Base-by-base conservation (phyloP, 495 filamentous ascomycete genomes). In the Xylaria longipes region DNA sequence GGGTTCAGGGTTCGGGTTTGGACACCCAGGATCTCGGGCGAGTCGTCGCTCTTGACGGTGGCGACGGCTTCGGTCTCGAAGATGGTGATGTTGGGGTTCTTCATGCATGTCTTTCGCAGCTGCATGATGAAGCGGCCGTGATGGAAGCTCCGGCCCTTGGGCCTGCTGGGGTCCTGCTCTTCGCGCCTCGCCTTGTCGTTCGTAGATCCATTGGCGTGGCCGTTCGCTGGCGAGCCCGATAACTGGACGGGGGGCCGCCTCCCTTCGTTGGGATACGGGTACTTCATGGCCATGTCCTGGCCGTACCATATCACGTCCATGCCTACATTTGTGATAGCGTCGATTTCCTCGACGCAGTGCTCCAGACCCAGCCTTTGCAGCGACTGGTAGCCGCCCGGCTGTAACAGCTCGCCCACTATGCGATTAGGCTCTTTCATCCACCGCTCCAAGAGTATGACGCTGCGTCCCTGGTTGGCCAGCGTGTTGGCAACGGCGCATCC, bases 321-420 rank as follows among this genome's bases (percentile, higher is more conserved):
- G 11, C 96, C 97, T 62, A 92, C 85, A 48, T 93, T 93, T 6
- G 84, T 84, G 41, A 97, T 87, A 1, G 94, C 90, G 77, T 98
- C 96, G 75, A 99, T 98, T 20, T 83, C 92, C 67, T 99, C 95
- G 20, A 99, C 84, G 77, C 94, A 97, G 71, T 93, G 88, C 56
- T 80, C 80, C 64, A 99, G 81, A 8, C 97, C 97, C 65, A 99
- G 83, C 73, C 91, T 89, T 76, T 91, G 86, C 72, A 99, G 85
- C 25, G 97, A 94, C 54, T 86, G 82, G 48, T 97, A 90, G 52
- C 96, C 96, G 39, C 96, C 96, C 5, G 96, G 96, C 80, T 99
- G 96, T 77, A 99, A 82, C 70, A 99, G 82, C 84, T 99, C 96
- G 67, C 96, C 96, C 27, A 99, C 95, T 76, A 99, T 99, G 68